Evolutionary conservation across 2,329 filamentous ascomycete genomes (phyloP).

Genomic region (Microcera coccophila): DNA sequence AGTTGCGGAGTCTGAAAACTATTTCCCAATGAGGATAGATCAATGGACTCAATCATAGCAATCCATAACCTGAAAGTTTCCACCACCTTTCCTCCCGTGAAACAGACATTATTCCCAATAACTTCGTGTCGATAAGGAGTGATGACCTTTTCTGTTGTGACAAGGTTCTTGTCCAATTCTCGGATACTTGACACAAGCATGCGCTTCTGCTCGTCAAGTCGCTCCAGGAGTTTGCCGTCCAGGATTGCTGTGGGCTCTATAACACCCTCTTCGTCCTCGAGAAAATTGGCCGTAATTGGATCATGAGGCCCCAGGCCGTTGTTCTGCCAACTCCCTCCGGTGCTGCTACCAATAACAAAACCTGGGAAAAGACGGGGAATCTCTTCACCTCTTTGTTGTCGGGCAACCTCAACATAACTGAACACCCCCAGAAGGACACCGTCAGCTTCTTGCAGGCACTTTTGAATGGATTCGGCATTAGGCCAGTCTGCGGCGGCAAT

Average conservation of each 20-base stretch:
- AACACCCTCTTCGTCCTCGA: constrained; percentile 74
- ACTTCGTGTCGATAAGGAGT: constrained; percentile 73
- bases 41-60: constrained; percentile 84
- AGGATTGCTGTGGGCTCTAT: constrained; percentile 69
- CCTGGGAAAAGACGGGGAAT: constrained; percentile 91
- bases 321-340: constrained; percentile 84
- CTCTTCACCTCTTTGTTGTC: constrained; percentile 87
- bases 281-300: constrained; percentile 74
- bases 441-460: constrained; percentile 96
- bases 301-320: constrained; percentile 63
- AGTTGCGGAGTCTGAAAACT: constrained; percentile 81
- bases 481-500: constrained; percentile 96
- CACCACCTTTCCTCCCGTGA: constrained; percentile 71
- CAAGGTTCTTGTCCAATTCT: constrained; percentile 79
- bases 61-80: constrained; percentile 91
- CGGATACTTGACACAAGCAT: constrained; percentile 82
- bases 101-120: constrained; percentile 78
- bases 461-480: constrained; percentile 86
- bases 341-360: constrained; percentile 80
- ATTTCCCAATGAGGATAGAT: constrained; percentile 73
- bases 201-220: constrained; percentile 80
- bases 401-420: constrained; percentile 92
- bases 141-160: constrained; percentile 75
- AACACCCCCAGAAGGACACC: constrained; percentile 91
- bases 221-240: constrained; percentile 73